These are phyloP conservation scores for Mycena sp. DNA, from an alignment of 1,284 basidiomycete genomes.

Conservation along the genomic window DNA sequence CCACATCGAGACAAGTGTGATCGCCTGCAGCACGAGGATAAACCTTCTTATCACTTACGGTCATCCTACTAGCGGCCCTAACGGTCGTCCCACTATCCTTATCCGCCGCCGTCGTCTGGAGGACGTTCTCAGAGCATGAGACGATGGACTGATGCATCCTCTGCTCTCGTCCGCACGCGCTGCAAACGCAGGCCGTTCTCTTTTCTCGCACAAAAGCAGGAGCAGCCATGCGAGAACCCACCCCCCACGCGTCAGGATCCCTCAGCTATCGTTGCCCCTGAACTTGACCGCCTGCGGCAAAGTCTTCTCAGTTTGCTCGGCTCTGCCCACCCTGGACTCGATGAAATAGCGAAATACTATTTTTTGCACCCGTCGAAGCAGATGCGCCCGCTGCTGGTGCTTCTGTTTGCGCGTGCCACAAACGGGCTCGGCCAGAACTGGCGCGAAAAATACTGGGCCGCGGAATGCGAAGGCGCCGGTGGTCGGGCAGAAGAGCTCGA, in stretches of 20 bases:
- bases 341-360: conserved; percentile 93
- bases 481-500: conserved; percentile 65
- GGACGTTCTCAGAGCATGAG: conserved; percentile 12
- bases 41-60: conserved; percentile 1
- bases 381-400: conserved; percentile 89
- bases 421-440: conserved; percentile 84
- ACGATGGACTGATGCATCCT: conserved; percentile 19
- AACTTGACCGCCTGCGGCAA: conserved; percentile 80
- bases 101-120: no score
- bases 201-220: conserved; percentile 34
- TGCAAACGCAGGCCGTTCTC: conserved; percentile 25
- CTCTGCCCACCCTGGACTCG: conserved; percentile 88
- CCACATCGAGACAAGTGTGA: no score
- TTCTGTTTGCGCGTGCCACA: conserved; percentile 92
- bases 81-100: no score
- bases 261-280: conserved; percentile 72
- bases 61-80: no score
- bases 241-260: conserved; percentile 60
- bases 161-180: conserved; percentile 21
- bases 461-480: conserved; percentile 65
- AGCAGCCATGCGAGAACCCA: neutral
- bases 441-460: conserved; percentile 54
- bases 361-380: conserved; percentile 92
- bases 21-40: no score
- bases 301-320: conserved; percentile 87